Conservation (phyloP, 768 basidiomycete species). For the Boletus insuetus region DNA sequence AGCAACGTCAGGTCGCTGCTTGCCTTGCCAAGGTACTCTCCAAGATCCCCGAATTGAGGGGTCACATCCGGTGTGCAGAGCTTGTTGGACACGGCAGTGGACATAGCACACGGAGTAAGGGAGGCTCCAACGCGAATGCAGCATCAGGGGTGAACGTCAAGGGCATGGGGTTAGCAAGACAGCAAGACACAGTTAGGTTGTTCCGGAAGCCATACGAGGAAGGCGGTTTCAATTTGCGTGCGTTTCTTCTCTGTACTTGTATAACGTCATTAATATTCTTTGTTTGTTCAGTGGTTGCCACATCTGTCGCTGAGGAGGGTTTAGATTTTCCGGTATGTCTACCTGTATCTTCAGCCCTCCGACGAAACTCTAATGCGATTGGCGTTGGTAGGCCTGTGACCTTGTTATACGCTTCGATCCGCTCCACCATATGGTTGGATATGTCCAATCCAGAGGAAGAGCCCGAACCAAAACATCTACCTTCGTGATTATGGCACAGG, state of each 20-base stretch:
- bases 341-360: not conserved
- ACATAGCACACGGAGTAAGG: conserved; percentile 24
- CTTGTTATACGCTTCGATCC: conserved; percentile 84
- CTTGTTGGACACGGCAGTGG: conserved; percentile 68
- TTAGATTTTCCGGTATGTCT: conserved; percentile 76
- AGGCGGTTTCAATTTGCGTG: conserved; percentile 65
- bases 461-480: conserved; percentile 74
- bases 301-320: conserved; percentile 89
- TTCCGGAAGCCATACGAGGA: conserved; percentile 70
- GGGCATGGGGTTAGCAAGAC: conserved; percentile 51
- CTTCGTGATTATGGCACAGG: conserved; percentile 78
- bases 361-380: not conserved
- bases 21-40: conserved; percentile 65
- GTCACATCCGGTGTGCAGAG: conserved; percentile 56
- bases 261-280: not conserved
- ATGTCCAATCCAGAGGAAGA: conserved; percentile 86
- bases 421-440: conserved; percentile 79
- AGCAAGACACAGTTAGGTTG: conserved; percentile 57
- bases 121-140: conserved; percentile 12
- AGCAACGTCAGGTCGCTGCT: conserved; percentile 77
- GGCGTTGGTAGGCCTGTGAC: conserved; percentile 69
- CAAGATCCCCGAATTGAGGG: conserved; percentile 54
- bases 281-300: conserved; percentile 60
- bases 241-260: conserved; percentile 25
- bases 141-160: conserved; percentile 37